Base-by-base conservation (phyloP, 129 eudicot species). In the Calendula officinalis region DNA sequence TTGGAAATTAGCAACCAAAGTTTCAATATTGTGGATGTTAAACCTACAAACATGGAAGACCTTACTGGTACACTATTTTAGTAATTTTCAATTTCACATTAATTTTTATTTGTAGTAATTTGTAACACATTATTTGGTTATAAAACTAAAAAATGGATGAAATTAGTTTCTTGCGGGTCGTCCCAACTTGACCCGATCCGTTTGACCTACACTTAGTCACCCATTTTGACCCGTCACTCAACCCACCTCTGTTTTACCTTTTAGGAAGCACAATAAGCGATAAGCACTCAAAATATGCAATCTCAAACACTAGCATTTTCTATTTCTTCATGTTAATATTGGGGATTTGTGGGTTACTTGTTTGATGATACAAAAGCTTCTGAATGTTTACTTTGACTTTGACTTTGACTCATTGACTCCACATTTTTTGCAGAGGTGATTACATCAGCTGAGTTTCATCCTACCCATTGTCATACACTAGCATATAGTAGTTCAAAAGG, bases 401-500 rank as follows among this genome's bases (percentile, higher is more conserved):
- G n/a, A n/a, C n/a, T n/a, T n/a, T n/a, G n/a, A n/a, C n/a, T n/a
- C n/a, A n/a, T n/a, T 62, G 48, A 4, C 34, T 36, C 30, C 36
- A 9, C 34, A n/a, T 62, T 68, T 67, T 10, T 60, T 71, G 86
- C 88, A 91, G 98, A 91, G 94, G 98, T 91, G 71, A 91, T 91
- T 75, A 91, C 98, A 61, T 83, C 96, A 65, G 98, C 98, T 42
- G 98, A 87, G 79, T 91, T 91, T 72, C 98, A 91, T 81, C 98
- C 98, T 58, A 82, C 79, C 46, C 98, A 87, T 57, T 91, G 98
- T 67, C 90, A 84, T 72, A 91, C 80, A 63, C 83, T 91, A 68
- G 98, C 94, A 13, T 91, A 91, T 68, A 91, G 98, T 77, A 91
- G 98, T 72, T 91, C 98, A 45, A 91, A 87, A 83, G 98, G 98